A percentile compares a stretch with the other conserved stretches of the same genome.
phyloP scores from a whole-genome alignment of 257 asterid genomes.

The Solanum bulbocastanum region DNA sequence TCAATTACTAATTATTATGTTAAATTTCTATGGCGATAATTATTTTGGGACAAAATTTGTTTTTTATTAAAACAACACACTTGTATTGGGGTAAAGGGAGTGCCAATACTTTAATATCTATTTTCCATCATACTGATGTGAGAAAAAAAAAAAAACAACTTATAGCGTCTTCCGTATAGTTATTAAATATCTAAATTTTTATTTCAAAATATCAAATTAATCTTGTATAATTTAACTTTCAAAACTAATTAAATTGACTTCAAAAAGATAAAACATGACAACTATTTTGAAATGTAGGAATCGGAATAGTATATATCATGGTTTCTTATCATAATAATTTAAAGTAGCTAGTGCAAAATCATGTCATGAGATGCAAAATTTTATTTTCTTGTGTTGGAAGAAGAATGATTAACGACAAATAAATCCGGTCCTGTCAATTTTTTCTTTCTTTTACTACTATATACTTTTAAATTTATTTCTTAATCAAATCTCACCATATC shows the following conservation, averaged over 20 bases:
- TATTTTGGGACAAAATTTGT: neutral
- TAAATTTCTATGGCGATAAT: neutral
- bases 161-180: no score
- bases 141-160: no score
- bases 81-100: no score
- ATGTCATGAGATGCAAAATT: neutral
- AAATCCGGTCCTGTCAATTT: neutral
- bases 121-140: neutral
- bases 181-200: no score
- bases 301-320: neutral
- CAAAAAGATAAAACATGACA: rapidly evolving
- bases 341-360: neutral
- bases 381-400: neutral
- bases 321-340: neutral
- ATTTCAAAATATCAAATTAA: no score
- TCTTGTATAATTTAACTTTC: no score
- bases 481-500: neutral
- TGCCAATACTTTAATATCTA: no score
- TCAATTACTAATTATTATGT: neutral
- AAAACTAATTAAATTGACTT: neutral
- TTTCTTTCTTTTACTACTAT: neutral
- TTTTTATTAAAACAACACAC: neutral
- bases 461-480: neutral
- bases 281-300: neutral
- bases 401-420: neutral